Evolutionary conservation across 179 eudicot species (phyloP).

Genomic region (Beta lomatogona): DNA sequence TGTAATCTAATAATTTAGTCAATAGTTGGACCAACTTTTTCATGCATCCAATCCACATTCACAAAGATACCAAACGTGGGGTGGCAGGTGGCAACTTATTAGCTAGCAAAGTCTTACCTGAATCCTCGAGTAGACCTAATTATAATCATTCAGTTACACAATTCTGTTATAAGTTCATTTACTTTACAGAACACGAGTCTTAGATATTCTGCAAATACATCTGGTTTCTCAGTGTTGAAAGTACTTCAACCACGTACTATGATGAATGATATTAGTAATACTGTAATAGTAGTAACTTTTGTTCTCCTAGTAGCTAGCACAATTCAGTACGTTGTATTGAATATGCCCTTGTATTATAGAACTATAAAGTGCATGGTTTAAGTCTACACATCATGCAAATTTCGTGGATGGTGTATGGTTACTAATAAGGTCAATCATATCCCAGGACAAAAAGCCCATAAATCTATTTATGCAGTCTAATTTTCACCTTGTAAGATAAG

Average conservation of each 20-base stretch:
- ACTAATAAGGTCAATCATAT: too few relatives aligned
- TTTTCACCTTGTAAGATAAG: too few relatives aligned
- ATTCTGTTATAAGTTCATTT: constrained; percentile 4
- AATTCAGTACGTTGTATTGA: too few relatives aligned
- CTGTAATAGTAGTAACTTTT: too few relatives aligned
- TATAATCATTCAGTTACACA: background rate
- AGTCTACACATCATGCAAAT: too few relatives aligned
- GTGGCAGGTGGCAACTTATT: constrained; percentile 20
- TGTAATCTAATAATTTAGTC: constrained; percentile 14
- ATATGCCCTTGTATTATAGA: too few relatives aligned
- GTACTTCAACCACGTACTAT: background rate
- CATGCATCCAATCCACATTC: constrained; percentile 32
- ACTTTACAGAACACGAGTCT: background rate
- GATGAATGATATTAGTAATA: background rate
- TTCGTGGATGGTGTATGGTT: too few relatives aligned
- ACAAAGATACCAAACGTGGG: constrained; percentile 32
- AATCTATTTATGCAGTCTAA: too few relatives aligned
- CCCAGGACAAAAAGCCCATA: too few relatives aligned
- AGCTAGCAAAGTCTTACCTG: background rate
- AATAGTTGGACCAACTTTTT: constrained; percentile 24
- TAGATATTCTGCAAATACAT: background rate
- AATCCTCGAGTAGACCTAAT: background rate
- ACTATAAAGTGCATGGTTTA: too few relatives aligned
- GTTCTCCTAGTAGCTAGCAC: too few relatives aligned
- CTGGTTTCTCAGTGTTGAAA: background rate